Conservation (phyloP, 495 filamentous ascomycete species). For the Penicillium antarcticum region DNA sequence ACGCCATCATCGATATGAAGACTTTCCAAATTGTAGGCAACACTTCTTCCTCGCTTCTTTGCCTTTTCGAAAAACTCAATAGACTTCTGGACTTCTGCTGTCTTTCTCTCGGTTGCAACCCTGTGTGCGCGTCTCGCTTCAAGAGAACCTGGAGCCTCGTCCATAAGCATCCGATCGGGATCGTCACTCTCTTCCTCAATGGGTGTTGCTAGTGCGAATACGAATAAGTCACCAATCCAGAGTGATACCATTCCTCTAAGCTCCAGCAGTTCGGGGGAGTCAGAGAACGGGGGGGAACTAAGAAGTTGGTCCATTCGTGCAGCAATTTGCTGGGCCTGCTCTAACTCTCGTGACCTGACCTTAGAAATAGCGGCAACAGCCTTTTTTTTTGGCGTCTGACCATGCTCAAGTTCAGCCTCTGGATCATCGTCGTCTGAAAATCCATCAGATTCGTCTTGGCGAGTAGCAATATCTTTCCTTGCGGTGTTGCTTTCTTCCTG, state of each 20-base stretch:
- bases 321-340: constrained; percentile 53
- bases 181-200: constrained; percentile 10
- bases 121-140: constrained; percentile 30
- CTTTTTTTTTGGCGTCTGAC: constrained; percentile 9
- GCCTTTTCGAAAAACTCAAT: constrained; percentile 36
- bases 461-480: constrained; percentile 21
- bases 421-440: constrained; percentile 31
- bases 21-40: constrained; percentile 31
- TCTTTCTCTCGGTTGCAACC: constrained; percentile 32
- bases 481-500: constrained; percentile 46
- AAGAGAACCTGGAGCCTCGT: constrained; percentile 21
- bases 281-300: constrained; percentile 60
- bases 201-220: constrained; percentile 25
- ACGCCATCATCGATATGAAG: constrained; percentile 30
- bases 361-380: constrained; percentile 19
- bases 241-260: constrained; percentile 65
- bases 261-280: constrained; percentile 53
- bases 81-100: constrained; percentile 30
- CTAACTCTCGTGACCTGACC: constrained; percentile 33
- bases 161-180: constrained; percentile 21
- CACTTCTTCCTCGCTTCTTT: constrained; percentile 28
- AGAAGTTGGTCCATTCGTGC: constrained; percentile 62
- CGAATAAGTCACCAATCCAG: constrained; percentile 62
- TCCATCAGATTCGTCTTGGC: constrained; percentile 17
- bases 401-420: constrained; percentile 12